A percentile compares a stretch with the other conserved stretches of the same genome.
These are phyloP conservation scores for Filobasidium wieringae DNA, from an alignment of 768 basidiomycete species.

Conservation along the genomic window DNA sequence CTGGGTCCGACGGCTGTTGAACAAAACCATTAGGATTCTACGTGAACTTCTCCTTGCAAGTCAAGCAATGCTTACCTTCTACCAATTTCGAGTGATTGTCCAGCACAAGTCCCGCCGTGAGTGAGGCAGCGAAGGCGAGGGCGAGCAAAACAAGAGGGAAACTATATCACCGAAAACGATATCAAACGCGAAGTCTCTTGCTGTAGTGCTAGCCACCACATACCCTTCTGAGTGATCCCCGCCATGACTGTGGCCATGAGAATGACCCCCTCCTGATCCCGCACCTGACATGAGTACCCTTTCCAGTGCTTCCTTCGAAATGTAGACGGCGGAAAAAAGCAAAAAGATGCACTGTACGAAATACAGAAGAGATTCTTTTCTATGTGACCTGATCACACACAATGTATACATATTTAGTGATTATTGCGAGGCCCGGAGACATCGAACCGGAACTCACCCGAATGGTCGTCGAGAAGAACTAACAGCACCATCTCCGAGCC, in stretches of 20 bases:
- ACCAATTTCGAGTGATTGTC: constrained; percentile 40
- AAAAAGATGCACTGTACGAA: constrained; percentile 90
- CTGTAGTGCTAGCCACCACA: not conserved
- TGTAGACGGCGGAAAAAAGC: constrained; percentile 86
- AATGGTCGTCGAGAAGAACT: constrained; percentile 43
- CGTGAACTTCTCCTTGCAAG: not conserved
- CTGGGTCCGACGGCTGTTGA: constrained; percentile 30
- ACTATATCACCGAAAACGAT: constrained; percentile 11
- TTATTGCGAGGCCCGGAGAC: not conserved
- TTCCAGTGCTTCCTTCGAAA: constrained; percentile 93
- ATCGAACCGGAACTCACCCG: constrained; percentile 46
- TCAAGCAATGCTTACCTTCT: constrained; percentile 27
- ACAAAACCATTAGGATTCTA: constrained; percentile 1
- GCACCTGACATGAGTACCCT: constrained; percentile 54
- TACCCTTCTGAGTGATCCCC: not conserved
- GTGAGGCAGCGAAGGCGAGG: constrained; percentile 19
- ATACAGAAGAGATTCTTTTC: constrained; percentile 43
- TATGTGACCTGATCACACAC: constrained; percentile 11
- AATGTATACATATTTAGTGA: not conserved
- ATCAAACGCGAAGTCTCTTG: not conserved
- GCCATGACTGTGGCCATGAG: constrained; percentile 48
- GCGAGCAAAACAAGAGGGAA: constrained; percentile 24
- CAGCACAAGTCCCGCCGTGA: constrained; percentile 32
- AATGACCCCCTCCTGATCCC: constrained; percentile 46
- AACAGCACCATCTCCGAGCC: constrained; percentile 24